Percentiles rank a stretch among this genome's conserved stretches.
Evolutionary conservation across 176 grass and related monocot genomes (phyloP).

Genomic region (Eleusine indica): DNA sequence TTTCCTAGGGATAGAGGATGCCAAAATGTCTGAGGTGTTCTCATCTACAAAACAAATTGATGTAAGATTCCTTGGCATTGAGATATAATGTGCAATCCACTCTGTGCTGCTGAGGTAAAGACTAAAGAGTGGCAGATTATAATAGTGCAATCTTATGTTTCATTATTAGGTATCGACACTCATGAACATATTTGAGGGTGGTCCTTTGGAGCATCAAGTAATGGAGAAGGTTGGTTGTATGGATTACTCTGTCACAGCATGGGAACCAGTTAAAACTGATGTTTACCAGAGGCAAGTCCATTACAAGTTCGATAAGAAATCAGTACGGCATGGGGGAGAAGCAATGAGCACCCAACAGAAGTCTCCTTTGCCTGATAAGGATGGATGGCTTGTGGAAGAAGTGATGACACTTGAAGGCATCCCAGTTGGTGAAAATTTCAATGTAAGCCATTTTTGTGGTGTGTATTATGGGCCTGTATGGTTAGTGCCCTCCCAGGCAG

Average conservation of each 20-base stretch:
- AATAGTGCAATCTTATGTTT: constrained; percentile 30
- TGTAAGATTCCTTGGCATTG: constrained; percentile 55
- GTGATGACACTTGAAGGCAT: constrained; percentile 72
- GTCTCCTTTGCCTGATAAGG: constrained; percentile 63
- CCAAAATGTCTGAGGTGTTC: constrained; percentile 72
- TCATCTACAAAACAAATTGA: constrained; percentile 68
- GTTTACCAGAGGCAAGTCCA: constrained; percentile 82
- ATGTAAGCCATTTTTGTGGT: constrained; percentile 53
- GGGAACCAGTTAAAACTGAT: constrained; percentile 75
- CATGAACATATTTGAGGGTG: constrained; percentile 84
- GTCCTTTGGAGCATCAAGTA: constrained; percentile 60
- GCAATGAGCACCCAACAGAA: constrained; percentile 88
- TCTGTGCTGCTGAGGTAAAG: not conserved
- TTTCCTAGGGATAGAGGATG: constrained; percentile 88
- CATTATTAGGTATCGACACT: constrained; percentile 59
- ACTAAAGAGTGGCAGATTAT: not conserved
- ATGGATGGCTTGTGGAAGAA: constrained; percentile 91
- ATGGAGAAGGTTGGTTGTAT: constrained; percentile 91
- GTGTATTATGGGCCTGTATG: not conserved
- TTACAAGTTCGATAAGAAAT: constrained; percentile 74
- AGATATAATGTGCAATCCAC: constrained; percentile 21
- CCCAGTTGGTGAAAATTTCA: constrained; percentile 70
- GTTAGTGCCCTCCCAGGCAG: too few relatives aligned
- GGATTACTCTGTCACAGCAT: constrained; percentile 77
- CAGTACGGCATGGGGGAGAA: constrained; percentile 53